A percentile compares a stretch with the other conserved stretches of the same genome.
These are phyloP conservation scores for Salvia sclarea DNA, from an alignment of 305 asterid species.

Conservation along the genomic window DNA sequence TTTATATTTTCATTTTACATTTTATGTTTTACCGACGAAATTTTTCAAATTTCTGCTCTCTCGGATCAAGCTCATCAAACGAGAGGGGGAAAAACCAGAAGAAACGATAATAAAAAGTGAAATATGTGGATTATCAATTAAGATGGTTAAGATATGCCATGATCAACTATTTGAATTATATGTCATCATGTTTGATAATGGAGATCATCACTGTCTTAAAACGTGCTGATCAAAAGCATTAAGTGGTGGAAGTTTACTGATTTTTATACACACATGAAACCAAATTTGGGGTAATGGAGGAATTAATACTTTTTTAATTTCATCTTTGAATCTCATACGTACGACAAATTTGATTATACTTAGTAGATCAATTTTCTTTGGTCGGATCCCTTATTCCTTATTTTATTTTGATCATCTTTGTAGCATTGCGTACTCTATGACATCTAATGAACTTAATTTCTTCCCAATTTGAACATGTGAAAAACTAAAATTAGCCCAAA, in stretches of 20 bases:
- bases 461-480: no score
- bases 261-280: background rate
- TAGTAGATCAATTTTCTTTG: background rate
- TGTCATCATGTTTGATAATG: background rate
- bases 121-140: background rate
- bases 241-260: no score
- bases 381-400: background rate
- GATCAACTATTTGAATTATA: slow-evolving; percentile 1
- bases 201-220: background rate
- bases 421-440: background rate
- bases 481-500: no score
- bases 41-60: background rate
- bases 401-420: no score
- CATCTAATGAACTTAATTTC: background rate
- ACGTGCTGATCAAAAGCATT: background rate
- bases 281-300: slow-evolving; percentile 14
- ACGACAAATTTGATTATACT: no score
- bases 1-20: background rate
- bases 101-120: background rate
- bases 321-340: background rate
- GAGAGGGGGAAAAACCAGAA: background rate
- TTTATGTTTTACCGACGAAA: background rate
- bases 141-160: background rate
- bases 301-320: no score
- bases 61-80: no score